Conservation (phyloP, 805 yeast genomes). For the Ascoidea asiatica region DNA sequence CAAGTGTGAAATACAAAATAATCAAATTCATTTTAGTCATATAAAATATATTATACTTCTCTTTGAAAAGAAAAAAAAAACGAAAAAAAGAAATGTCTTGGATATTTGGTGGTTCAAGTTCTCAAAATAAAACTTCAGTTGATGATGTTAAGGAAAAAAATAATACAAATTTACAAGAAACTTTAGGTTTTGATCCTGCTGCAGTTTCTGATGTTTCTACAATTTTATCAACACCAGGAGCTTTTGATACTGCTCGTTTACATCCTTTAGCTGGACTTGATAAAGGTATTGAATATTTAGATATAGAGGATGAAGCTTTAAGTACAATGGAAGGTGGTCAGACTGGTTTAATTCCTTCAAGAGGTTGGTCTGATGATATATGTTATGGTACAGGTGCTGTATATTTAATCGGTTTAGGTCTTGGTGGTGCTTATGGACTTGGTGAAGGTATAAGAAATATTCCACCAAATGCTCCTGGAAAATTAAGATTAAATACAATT, state of each 20-base stretch:
- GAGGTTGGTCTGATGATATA: slow-evolving; percentile 95
- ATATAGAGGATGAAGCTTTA: slow-evolving; percentile 73
- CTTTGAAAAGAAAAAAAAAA: too few species aligned
- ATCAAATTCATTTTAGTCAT: too few species aligned
- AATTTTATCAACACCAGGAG: slow-evolving; percentile 46
- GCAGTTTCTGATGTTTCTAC: slow-evolving; percentile 50
- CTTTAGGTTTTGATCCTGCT: slow-evolving; percentile 49
- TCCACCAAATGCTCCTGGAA: slow-evolving; percentile 64
- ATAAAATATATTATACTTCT: too few species aligned
- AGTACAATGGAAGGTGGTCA: slow-evolving; percentile 75
- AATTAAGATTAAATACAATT: slow-evolving; percentile 76
- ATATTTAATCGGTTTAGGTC: slow-evolving; percentile 71
- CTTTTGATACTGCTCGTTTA: slow-evolving; percentile 55
- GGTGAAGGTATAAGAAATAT: slow-evolving; percentile 73
- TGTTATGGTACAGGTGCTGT: slow-evolving; percentile 97
- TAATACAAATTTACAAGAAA: too few species aligned
- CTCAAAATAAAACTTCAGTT: too few species aligned
- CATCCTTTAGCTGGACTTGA: slow-evolving; percentile 92
- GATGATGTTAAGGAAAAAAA: too few species aligned
- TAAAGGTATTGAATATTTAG: slow-evolving; percentile 79
- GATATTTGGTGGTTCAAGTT: too few species aligned
- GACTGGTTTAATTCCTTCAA: slow-evolving; percentile 74
- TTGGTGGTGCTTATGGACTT: slow-evolving; percentile 84
- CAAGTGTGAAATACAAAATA: too few species aligned
- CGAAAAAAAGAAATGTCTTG: too few species aligned